Conservation (phyloP, 2,329 filamentous ascomycete genomes). For the Colletotrichum sp. region DNA sequence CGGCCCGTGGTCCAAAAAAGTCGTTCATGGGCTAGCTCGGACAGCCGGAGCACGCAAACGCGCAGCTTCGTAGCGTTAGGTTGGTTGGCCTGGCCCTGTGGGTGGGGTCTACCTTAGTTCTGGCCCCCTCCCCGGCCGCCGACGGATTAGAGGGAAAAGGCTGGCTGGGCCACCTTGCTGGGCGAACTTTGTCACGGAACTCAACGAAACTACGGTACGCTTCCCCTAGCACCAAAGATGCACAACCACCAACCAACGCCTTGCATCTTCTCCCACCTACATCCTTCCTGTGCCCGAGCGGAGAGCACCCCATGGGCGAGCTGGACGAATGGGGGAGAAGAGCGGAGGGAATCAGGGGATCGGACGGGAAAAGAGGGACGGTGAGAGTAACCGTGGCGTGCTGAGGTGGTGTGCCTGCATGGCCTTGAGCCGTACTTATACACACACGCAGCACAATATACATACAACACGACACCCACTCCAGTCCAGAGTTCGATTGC, state of each 20-base stretch:
- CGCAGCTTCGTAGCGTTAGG: background rate
- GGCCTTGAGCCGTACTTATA: background rate
- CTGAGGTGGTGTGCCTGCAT: background rate
- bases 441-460: background rate
- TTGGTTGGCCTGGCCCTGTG: background rate
- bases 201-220: background rate
- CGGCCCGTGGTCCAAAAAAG: background rate
- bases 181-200: background rate
- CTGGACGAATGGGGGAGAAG: background rate
- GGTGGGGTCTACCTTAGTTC: background rate
- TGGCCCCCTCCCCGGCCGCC: background rate
- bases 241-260: background rate
- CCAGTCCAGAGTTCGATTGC: background rate
- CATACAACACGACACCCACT: background rate
- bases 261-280: background rate
- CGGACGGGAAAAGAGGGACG: background rate
- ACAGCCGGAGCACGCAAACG: background rate
- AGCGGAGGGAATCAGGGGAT: constrained; percentile 14
- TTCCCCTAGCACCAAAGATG: background rate
- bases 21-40: background rate
- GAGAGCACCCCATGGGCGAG: background rate
- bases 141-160: background rate
- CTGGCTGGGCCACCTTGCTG: background rate
- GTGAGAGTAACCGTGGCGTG: background rate
- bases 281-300: background rate